Percentiles rank a stretch among this genome's conserved stretches.
Conservation (phyloP, 1,139 yeast genomes). For the Blastobotrys illinoisensis region DNA sequence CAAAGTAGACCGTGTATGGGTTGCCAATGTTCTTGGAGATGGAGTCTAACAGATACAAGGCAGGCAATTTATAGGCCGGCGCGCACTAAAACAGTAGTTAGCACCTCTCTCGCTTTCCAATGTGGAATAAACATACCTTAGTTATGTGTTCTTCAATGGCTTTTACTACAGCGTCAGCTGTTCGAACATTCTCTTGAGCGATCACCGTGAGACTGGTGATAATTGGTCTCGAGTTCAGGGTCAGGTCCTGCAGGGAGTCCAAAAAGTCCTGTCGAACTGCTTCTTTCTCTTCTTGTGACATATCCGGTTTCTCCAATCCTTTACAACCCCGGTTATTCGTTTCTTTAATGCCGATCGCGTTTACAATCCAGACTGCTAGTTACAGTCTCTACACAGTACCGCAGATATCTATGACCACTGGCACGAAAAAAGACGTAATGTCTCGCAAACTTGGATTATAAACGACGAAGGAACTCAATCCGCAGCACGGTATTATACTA, state of each 20-base stretch:
- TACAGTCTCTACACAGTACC: not conserved
- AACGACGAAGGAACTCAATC: not conserved
- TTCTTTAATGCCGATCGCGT: not conserved
- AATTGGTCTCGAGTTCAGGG: conserved; percentile 85
- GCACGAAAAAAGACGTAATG: not conserved
- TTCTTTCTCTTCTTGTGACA: conserved; percentile 32
- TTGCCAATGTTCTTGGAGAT: conserved; percentile 85
- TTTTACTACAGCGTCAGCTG: conserved; percentile 71
- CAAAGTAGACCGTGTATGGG: conserved; percentile 76
- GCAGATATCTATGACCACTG: not conserved
- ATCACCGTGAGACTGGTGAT: conserved; percentile 80
- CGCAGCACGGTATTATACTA: not conserved
- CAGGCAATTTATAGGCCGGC: conserved; percentile 78
- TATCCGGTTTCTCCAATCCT: conserved; percentile 1
- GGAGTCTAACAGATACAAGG: conserved; percentile 84
- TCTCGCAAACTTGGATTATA: not conserved
- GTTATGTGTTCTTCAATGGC: conserved; percentile 63
- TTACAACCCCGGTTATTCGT: not conserved
- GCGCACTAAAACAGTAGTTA: conserved; percentile 37
- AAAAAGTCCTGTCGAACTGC: conserved; percentile 58
- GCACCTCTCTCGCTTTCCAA: not conserved
- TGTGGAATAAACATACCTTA: conserved; percentile 40
- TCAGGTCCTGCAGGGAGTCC: conserved; percentile 64
- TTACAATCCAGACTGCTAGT: not conserved
- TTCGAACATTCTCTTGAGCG: conserved; percentile 75